These are phyloP conservation scores for Forsythia suspensa DNA, from an alignment of 257 asterid genomes.

Conservation along the genomic window DNA sequence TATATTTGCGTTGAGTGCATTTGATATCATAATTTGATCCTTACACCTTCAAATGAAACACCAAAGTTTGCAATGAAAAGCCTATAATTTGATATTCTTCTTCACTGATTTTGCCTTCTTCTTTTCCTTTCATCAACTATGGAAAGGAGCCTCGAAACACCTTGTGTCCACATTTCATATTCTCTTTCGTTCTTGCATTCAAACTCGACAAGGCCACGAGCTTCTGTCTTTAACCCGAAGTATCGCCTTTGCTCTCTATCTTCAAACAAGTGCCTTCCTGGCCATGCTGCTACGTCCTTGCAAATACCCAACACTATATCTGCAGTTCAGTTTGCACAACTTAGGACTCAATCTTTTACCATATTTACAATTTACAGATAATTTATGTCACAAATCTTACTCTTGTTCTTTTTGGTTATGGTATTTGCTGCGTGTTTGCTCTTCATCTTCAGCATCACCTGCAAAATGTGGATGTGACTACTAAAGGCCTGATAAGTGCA, in stretches of 20 bases:
- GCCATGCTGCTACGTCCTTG: constrained; percentile 92
- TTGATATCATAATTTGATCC: too few species aligned
- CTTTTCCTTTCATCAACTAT: constrained; percentile 37
- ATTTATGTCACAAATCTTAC: constrained; percentile 31
- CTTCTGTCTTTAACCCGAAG: constrained; percentile 80
- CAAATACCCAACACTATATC: constrained; percentile 78
- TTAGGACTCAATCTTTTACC: not conserved
- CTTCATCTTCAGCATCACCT: constrained; percentile 99
- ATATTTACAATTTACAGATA: not conserved
- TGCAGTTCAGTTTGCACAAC: constrained; percentile 22
- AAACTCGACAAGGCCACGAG: constrained; percentile 64
- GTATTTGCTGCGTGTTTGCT: constrained; percentile 88
- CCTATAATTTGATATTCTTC: not conserved
- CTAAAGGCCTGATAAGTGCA: too few species aligned
- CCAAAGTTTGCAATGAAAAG: too few species aligned
- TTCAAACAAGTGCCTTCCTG: constrained; percentile 88
- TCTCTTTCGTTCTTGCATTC: constrained; percentile 51
- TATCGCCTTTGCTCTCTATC: constrained; percentile 88
- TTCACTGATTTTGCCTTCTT: constrained; percentile 6
- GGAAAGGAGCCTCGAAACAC: constrained; percentile 48
- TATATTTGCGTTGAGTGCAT: too few species aligned
- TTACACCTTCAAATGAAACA: too few species aligned
- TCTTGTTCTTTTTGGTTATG: constrained; percentile 89
- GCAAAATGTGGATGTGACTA: constrained; percentile 9
- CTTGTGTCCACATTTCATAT: constrained; percentile 56